A percentile compares a stretch with the other conserved stretches of the same genome.
Conservation (phyloP, 495 filamentous ascomycete genomes). For the Penicillium cinerascens region DNA sequence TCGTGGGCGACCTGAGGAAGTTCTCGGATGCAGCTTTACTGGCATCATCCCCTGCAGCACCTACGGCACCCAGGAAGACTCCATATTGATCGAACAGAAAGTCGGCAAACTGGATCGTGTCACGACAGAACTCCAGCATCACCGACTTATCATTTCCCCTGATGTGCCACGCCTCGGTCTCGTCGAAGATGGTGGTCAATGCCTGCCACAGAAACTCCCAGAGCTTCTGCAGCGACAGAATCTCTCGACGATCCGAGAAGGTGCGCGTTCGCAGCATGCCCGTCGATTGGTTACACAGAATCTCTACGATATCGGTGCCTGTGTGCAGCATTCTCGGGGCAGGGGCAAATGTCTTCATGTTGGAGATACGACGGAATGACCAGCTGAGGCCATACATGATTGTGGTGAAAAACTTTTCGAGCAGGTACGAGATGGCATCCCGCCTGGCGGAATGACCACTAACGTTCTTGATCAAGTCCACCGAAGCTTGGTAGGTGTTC, state of each 20-base stretch:
- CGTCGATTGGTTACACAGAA: constrained; percentile 75
- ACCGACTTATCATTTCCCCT: constrained; percentile 61
- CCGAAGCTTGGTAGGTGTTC: constrained; percentile 66
- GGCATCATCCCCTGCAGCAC: constrained; percentile 34
- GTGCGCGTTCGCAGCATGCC: constrained; percentile 71
- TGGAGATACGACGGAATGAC: constrained; percentile 54
- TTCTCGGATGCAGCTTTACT: constrained; percentile 40
- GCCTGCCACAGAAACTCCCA: constrained; percentile 81
- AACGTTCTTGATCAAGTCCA: constrained; percentile 75
- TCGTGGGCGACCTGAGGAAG: constrained; percentile 56
- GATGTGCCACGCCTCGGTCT: constrained; percentile 75
- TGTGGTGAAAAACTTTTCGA: constrained; percentile 60
- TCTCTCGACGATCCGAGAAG: constrained; percentile 55
- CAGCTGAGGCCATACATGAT: constrained; percentile 59
- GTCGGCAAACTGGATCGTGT: constrained; percentile 90
- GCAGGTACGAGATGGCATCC: constrained; percentile 69
- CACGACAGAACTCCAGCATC: constrained; percentile 89
- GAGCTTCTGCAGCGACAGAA: constrained; percentile 62
- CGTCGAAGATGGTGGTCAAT: constrained; percentile 74
- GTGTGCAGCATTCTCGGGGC: constrained; percentile 69
- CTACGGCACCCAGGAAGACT: constrained; percentile 67
- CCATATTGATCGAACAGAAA: constrained; percentile 77
- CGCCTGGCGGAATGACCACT: constrained; percentile 65
- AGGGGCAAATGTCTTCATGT: constrained; percentile 60
- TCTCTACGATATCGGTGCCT: constrained; percentile 69